A percentile compares a stretch with the other conserved stretches of the same genome.
Conservation (phyloP, 2,329 filamentous ascomycete species). For the Capronia epimyces region DNA sequence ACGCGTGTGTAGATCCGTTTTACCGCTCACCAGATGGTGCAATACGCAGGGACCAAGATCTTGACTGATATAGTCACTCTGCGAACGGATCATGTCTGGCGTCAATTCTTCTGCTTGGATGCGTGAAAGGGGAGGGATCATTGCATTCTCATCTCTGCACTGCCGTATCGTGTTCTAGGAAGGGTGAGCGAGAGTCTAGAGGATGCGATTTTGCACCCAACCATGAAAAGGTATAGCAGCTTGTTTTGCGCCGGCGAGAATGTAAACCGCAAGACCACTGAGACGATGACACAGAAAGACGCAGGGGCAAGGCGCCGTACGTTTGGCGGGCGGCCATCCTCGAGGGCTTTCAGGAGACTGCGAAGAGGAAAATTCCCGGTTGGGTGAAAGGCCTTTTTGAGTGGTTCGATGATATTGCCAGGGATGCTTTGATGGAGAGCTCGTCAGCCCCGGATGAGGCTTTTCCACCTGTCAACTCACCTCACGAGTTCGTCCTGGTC, state of each 20-base stretch:
- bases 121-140: constrained; percentile 2
- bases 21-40: constrained; percentile 9
- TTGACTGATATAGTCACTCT: constrained; percentile 9
- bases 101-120: constrained; percentile 1
- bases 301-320: constrained; percentile 16
- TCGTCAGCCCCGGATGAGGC: background rate
- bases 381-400: constrained; percentile 9
- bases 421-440: constrained; percentile 8
- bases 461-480: constrained; percentile 3
- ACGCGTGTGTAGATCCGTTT: constrained; percentile 6
- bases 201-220: background rate
- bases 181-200: background rate
- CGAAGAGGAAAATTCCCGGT: constrained; percentile 12
- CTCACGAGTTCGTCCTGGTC: constrained; percentile 10
- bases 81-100: background rate
- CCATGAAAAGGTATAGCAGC: constrained; percentile 23
- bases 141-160: constrained; percentile 8
- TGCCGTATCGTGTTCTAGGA: constrained; percentile 11
- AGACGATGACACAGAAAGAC: constrained; percentile 16
- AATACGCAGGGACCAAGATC: constrained; percentile 9
- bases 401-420: constrained; percentile 9
- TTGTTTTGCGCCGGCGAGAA: constrained; percentile 17
- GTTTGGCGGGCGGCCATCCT: constrained; percentile 14
- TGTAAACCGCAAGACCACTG: constrained; percentile 20
- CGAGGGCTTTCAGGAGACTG: constrained; percentile 8